A percentile compares a stretch with the other conserved stretches of the same genome.
Evolutionary conservation across 345 rosid genomes (phyloP).

Genomic region (Lepidium africanum): DNA sequence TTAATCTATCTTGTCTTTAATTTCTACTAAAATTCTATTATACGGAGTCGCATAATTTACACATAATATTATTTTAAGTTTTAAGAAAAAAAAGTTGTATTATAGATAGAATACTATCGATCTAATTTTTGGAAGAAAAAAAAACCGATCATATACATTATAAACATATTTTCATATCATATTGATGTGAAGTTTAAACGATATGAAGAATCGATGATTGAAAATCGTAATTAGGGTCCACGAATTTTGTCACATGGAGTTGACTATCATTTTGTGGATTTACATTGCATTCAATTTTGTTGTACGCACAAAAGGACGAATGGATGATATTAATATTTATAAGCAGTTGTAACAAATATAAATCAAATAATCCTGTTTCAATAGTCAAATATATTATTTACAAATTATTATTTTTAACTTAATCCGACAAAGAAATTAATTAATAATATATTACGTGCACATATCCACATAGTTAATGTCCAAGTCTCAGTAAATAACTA

Average conservation of each 20-base stretch:
- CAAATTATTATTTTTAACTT: neutral
- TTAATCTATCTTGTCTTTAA: too few relatives aligned
- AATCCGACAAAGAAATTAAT: neutral
- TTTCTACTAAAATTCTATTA: too few relatives aligned
- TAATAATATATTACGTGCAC: neutral
- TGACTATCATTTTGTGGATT: neutral
- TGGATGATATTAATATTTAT: neutral
- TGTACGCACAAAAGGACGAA: neutral
- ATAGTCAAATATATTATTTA: neutral
- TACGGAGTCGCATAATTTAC: too few relatives aligned
- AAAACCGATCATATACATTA: too few relatives aligned
- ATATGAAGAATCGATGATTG: too few relatives aligned
- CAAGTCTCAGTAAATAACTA: neutral
- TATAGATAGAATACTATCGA: too few relatives aligned
- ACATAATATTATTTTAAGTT: too few relatives aligned
- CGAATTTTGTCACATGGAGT: constrained; percentile 7
- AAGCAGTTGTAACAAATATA: neutral
- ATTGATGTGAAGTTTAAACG: too few relatives aligned
- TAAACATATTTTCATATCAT: too few relatives aligned
- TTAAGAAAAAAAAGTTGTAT: too few relatives aligned
- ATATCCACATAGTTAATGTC: neutral
- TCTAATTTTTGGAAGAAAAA: too few relatives aligned
- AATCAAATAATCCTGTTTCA: neutral
- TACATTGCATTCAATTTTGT: neutral
- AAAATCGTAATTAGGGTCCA: neutral